phyloP scores from a whole-genome alignment of 805 yeast genomes.

The Candida maris region DNA sequence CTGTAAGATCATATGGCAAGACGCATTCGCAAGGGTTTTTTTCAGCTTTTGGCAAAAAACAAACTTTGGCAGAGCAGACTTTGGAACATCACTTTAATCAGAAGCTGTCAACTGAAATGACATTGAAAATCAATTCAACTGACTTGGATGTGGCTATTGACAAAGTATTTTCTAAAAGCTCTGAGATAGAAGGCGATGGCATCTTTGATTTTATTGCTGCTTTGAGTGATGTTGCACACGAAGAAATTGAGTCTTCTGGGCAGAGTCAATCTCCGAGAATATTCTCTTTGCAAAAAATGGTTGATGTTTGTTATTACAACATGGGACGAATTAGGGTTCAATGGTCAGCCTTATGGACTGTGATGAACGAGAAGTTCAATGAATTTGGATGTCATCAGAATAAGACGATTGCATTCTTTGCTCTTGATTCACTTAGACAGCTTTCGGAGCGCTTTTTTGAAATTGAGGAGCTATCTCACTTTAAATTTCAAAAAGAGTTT shows the following conservation, averaged over 20 bases:
- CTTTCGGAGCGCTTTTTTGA: slow-evolving; percentile 88
- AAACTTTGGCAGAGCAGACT: slow-evolving; percentile 63
- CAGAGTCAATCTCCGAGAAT: slow-evolving; percentile 80
- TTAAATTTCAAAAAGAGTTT: slow-evolving; percentile 93
- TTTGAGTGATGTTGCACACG: slow-evolving; percentile 78
- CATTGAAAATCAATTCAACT: slow-evolving; percentile 55
- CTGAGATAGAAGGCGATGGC: slow-evolving; percentile 74
- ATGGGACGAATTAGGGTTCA: slow-evolving; percentile 95
- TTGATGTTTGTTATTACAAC: slow-evolving; percentile 95
- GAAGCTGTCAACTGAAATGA: slow-evolving; percentile 55
- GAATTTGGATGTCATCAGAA: slow-evolving; percentile 79
- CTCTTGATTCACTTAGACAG: slow-evolving; percentile 91
- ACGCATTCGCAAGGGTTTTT: slow-evolving; percentile 42
- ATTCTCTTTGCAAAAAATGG: slow-evolving; percentile 90
- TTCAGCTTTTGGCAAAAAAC: slow-evolving; percentile 48
- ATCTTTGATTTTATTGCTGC: slow-evolving; percentile 87
- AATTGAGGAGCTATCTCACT: slow-evolving; percentile 90
- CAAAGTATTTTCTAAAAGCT: slow-evolving; percentile 79
- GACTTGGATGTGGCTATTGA: slow-evolving; percentile 80
- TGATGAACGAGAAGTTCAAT: slow-evolving; percentile 87
- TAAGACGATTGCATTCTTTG: slow-evolving; percentile 76
- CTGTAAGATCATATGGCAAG: slow-evolving; percentile 37
- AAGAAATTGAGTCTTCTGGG: slow-evolving; percentile 87
- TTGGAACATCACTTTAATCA: slow-evolving; percentile 70
- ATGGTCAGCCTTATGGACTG: slow-evolving; percentile 94